Evolutionary conservation across 805 yeast species (phyloP).

Genomic region (Novakomyces olei): DNA sequence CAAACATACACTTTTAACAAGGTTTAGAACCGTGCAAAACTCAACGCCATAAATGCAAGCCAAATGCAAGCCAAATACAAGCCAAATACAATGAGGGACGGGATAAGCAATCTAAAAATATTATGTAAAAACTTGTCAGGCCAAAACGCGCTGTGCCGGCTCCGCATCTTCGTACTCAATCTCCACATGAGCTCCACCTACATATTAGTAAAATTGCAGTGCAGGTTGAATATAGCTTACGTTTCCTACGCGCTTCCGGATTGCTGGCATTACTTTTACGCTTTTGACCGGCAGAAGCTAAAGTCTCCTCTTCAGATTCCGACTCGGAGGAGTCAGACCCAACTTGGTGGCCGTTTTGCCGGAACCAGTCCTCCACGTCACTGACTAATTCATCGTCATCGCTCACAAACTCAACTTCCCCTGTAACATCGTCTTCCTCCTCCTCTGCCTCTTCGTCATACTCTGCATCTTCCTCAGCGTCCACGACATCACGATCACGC

Average conservation of each 20-base stretch:
- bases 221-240: conserved; percentile 2
- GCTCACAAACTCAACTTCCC: conserved; percentile 43
- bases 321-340: conserved; percentile 10
- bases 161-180: conserved; percentile 65
- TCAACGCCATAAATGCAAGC: too few relatives aligned
- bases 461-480: conserved; percentile 28
- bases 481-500: conserved; percentile 26
- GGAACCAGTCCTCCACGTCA: conserved; percentile 15
- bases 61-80: too few relatives aligned
- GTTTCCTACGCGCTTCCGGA: conserved; percentile 7
- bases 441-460: conserved; percentile 45
- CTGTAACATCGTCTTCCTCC: conserved; percentile 80
- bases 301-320: conserved; percentile 17
- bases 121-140: too few relatives aligned
- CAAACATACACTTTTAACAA: too few relatives aligned
- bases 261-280: conserved; percentile 15
- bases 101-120: too few relatives aligned
- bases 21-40: too few relatives aligned
- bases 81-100: too few relatives aligned
- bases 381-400: conserved; percentile 13
- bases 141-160: too few relatives aligned
- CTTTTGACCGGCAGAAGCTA: conserved; percentile 24
- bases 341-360: too few relatives aligned
- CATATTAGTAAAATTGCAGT: background rate
- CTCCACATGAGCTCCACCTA: conserved; percentile 35